phyloP scores from a whole-genome alignment of 306 rosid species.

The Casuarina cunninghamiana region DNA sequence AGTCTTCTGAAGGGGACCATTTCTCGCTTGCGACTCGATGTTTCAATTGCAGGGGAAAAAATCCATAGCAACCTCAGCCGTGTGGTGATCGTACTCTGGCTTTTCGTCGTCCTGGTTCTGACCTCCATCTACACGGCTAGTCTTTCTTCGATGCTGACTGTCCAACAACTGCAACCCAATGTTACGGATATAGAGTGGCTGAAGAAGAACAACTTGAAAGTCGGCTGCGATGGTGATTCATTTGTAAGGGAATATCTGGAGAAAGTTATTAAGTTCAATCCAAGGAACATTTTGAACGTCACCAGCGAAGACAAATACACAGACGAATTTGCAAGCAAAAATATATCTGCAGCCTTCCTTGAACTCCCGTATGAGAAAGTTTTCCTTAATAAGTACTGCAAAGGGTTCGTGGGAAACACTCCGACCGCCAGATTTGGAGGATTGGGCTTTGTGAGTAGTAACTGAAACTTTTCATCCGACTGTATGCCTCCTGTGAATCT shows the following conservation, averaged over 20 bases:
- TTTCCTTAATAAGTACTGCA: slow-evolving; percentile 50
- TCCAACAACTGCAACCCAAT: slow-evolving; percentile 27
- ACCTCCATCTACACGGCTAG: too few species aligned
- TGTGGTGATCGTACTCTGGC: too few species aligned
- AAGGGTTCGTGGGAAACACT: slow-evolving; percentile 30
- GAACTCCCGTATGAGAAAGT: slow-evolving; percentile 59
- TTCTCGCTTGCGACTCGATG: too few species aligned
- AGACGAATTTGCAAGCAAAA: slow-evolving; percentile 29
- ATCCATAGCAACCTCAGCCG: too few species aligned
- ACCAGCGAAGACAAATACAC: slow-evolving; percentile 15
- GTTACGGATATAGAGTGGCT: slow-evolving; percentile 45
- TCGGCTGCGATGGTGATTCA: slow-evolving; percentile 24
- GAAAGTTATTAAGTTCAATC: slow-evolving; percentile 1
- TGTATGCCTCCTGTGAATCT: too few species aligned
- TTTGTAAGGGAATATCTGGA: slow-evolving; percentile 30
- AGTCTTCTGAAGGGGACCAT: too few species aligned
- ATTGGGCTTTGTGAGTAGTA: slow-evolving; percentile 60
- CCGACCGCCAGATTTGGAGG: slow-evolving; percentile 54
- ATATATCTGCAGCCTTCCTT: slow-evolving; percentile 47
- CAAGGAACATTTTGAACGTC: slow-evolving; percentile 11
- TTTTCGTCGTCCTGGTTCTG: too few species aligned
- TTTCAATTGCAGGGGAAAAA: too few species aligned
- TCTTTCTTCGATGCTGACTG: slow-evolving; percentile 51
- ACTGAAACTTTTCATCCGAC: too few species aligned
- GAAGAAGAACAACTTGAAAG: slow-evolving; percentile 29